Evolutionary conservation across 768 basidiomycete species (phyloP).

Genomic region (Lepiota brunneoincarnata): DNA sequence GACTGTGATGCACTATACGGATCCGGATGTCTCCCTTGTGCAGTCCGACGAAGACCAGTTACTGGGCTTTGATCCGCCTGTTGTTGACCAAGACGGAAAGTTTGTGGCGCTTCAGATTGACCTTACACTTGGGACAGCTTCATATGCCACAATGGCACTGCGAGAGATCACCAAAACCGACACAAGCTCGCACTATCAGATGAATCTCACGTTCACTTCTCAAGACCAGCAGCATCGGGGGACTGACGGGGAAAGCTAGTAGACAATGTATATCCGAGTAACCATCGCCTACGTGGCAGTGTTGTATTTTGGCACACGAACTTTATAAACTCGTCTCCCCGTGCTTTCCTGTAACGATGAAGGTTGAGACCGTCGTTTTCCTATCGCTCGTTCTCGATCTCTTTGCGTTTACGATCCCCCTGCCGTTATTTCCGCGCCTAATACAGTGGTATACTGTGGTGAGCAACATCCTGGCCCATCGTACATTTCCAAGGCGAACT

Average conservation of each 20-base stretch:
- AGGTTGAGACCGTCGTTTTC: slow-evolving; percentile 83
- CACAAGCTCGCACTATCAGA: slow-evolving; percentile 90
- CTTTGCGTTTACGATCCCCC: slow-evolving; percentile 86
- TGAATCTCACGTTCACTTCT: slow-evolving; percentile 67
- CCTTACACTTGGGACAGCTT: slow-evolving; percentile 83
- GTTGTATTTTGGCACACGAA: too few relatives aligned
- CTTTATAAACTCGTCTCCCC: background rate
- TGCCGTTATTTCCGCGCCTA: slow-evolving; percentile 97
- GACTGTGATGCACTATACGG: slow-evolving; percentile 83
- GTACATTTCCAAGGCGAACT: background rate
- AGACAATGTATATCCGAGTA: background rate
- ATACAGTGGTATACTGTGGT: slow-evolving; percentile 90
- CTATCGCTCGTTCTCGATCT: slow-evolving; percentile 89
- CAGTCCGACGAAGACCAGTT: slow-evolving; percentile 95
- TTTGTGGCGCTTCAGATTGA: slow-evolving; percentile 88
- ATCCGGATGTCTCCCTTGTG: slow-evolving; percentile 87
- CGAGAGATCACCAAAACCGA: slow-evolving; percentile 94
- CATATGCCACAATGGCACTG: slow-evolving; percentile 98
- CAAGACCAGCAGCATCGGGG: slow-evolving; percentile 78
- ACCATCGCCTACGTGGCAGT: too few relatives aligned
- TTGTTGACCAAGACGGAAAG: slow-evolving; percentile 64
- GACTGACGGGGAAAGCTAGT: background rate
- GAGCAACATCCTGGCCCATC: slow-evolving; percentile 20
- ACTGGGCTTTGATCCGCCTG: slow-evolving; percentile 75
- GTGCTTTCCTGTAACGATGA: slow-evolving; percentile 42